Conservation (phyloP, 495 filamentous ascomycete species). For the Extremus antarcticus region DNA sequence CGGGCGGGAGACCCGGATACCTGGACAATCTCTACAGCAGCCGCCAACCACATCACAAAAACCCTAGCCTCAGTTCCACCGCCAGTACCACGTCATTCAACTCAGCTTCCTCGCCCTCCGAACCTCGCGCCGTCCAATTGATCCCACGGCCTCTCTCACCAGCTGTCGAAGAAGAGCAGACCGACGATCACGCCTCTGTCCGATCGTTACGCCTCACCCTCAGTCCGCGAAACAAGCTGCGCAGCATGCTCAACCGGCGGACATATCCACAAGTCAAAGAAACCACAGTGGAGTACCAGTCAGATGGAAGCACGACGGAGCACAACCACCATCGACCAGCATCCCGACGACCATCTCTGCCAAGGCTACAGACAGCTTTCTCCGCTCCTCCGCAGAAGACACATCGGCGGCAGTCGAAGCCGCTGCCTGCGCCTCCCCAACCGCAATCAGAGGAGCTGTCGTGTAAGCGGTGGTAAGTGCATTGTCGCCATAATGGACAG, state of each 20-base stretch:
- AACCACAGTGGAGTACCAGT: neutral
- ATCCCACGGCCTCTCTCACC: slow-evolving; percentile 6
- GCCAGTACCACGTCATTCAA: slow-evolving; percentile 7
- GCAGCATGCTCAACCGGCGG: slow-evolving; percentile 11
- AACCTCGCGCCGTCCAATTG: neutral
- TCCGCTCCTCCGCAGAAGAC: slow-evolving; percentile 3
- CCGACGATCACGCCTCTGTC: slow-evolving; percentile 5
- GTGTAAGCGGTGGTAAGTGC: neutral
- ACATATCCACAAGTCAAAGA: slow-evolving; percentile 11
- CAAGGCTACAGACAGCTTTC: slow-evolving; percentile 8
- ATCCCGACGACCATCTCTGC: slow-evolving; percentile 7
- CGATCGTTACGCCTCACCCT: slow-evolving; percentile 3
- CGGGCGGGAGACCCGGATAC: slow-evolving; percentile 8
- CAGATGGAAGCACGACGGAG: neutral
- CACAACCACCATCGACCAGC: neutral
- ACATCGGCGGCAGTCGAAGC: neutral
- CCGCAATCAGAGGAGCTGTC: neutral
- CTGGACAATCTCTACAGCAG: slow-evolving; percentile 13
- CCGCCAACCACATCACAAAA: slow-evolving; percentile 1
- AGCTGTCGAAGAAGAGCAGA: slow-evolving; percentile 2
- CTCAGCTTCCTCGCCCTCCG: neutral
- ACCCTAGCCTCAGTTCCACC: slow-evolving; percentile 5
- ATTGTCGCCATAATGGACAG: no score
- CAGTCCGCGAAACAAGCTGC: slow-evolving; percentile 1
- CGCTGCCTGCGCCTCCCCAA: neutral